Conservation (phyloP, 2,329 filamentous ascomycete genomes). For the Thermoascus crustaceus region DNA sequence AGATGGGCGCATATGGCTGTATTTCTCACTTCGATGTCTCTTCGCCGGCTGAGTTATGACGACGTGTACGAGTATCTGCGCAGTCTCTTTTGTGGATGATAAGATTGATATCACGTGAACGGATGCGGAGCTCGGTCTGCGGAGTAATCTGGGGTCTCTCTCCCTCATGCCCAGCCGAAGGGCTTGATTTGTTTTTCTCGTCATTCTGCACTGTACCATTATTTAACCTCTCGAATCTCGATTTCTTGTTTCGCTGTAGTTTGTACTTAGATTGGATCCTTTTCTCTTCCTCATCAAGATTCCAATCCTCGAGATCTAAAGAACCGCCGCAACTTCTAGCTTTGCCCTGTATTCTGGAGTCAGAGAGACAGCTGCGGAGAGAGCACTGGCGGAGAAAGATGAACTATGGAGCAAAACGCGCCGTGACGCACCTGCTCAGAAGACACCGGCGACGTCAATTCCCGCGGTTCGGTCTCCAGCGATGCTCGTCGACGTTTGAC, state of each 20-base stretch:
- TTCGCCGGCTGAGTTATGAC: too few relatives aligned
- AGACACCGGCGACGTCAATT: neutral
- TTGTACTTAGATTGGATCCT: too few relatives aligned
- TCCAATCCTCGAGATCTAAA: neutral
- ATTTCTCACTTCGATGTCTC: too few relatives aligned
- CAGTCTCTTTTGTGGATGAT: neutral
- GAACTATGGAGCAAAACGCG: constrained; percentile 4
- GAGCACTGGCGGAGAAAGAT: too few relatives aligned
- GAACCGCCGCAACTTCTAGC: neutral
- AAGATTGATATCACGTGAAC: constrained; percentile 1
- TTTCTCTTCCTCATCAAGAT: neutral
- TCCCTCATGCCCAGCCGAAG: too few relatives aligned
- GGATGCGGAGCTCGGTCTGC: neutral
- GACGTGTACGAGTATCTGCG: neutral
- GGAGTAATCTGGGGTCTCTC: neutral
- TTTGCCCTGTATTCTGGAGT: too few relatives aligned
- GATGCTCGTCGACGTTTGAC: constrained; percentile 28
- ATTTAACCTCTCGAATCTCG: too few relatives aligned
- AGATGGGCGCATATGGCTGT: too few relatives aligned
- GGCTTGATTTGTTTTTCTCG: too few relatives aligned
- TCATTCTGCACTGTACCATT: too few relatives aligned
- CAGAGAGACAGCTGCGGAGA: neutral
- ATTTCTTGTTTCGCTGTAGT: neutral
- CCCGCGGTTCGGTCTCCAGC: constrained; percentile 8
- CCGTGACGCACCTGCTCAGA: neutral